Percentiles rank a stretch among this genome's conserved stretches.
Evolutionary conservation across 1,284 basidiomycete genomes (phyloP).

Genomic region (Ustilago xerochloae): DNA sequence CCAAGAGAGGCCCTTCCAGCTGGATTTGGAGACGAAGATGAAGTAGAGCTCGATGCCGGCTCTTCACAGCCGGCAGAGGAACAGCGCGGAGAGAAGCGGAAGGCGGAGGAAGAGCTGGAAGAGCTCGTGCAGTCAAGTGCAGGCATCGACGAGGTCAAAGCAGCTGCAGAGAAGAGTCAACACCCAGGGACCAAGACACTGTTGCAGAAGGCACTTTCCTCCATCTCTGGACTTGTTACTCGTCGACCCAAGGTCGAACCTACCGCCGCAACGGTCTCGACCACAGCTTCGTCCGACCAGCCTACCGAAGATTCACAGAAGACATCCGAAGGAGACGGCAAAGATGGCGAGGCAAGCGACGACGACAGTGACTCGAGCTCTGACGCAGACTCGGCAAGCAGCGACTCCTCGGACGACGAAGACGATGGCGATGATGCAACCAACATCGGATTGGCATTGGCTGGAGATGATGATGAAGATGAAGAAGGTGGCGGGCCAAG

Average conservation of each 20-base stretch:
- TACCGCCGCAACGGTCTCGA: background rate
- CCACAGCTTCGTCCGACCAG: background rate
- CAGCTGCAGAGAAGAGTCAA: constrained; percentile 36
- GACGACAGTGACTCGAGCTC: constrained; percentile 17
- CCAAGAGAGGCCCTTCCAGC: constrained; percentile 36
- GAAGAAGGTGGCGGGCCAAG: constrained; percentile 29
- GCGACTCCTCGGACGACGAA: constrained; percentile 34
- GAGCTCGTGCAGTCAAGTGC: constrained; percentile 11
- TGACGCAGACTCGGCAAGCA: constrained; percentile 24
- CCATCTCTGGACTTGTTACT: constrained; percentile 35
- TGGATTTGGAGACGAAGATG: constrained; percentile 37
- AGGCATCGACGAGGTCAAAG: constrained; percentile 35
- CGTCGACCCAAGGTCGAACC: constrained; percentile 19
- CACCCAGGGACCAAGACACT: constrained; percentile 35
- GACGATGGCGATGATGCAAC: constrained; percentile 15
- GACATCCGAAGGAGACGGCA: background rate
- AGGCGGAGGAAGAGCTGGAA: constrained; percentile 41
- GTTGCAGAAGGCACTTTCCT: constrained; percentile 38
- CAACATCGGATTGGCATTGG: constrained; percentile 1
- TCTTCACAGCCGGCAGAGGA: background rate
- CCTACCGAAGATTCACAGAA: background rate
- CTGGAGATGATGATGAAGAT: constrained; percentile 42
- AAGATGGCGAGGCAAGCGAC: constrained; percentile 6
- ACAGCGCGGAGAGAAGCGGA: constrained; percentile 29
- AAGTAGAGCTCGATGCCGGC: background rate